Conservation (phyloP, 257 asterid species). For the Capsicum rhomboideum region DNA sequence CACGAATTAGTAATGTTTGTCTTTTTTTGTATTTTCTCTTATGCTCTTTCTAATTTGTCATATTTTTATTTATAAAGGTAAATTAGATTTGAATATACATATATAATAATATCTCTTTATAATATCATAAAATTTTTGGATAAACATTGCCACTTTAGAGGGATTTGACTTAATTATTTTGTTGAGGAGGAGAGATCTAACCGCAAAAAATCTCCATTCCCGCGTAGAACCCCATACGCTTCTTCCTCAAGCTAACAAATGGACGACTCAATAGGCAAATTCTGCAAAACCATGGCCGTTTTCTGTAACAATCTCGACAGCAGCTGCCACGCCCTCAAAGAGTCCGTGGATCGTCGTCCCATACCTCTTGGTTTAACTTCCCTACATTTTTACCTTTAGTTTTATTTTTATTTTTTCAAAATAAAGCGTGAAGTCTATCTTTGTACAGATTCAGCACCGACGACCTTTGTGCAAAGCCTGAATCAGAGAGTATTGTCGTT, state of each 20-base stretch:
- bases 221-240: neutral
- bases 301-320: conserved; percentile 79
- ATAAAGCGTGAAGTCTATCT: neutral
- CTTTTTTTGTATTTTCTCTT: no score
- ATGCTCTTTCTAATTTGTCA: no score
- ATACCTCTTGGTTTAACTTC: conserved; percentile 61
- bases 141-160: no score
- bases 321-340: conserved; percentile 68
- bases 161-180: no score
- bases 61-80: no score
- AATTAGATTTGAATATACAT: no score
- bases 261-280: conserved; percentile 62
- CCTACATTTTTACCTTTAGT: neutral
- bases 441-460: conserved; percentile 71
- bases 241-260: conserved; percentile 4
- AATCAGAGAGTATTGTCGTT: conserved; percentile 49
- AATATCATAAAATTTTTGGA: no score
- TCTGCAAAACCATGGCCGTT: conserved; percentile 48
- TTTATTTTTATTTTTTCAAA: neutral
- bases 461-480: conserved; percentile 66
- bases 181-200: no score
- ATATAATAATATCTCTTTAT: no score
- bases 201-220: neutral
- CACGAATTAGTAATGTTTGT: no score
- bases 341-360: conserved; percentile 81